These are phyloP conservation scores for Zoysia pacifica DNA, from an alignment of 176 grass and related monocot species.

Conservation along the genomic window DNA sequence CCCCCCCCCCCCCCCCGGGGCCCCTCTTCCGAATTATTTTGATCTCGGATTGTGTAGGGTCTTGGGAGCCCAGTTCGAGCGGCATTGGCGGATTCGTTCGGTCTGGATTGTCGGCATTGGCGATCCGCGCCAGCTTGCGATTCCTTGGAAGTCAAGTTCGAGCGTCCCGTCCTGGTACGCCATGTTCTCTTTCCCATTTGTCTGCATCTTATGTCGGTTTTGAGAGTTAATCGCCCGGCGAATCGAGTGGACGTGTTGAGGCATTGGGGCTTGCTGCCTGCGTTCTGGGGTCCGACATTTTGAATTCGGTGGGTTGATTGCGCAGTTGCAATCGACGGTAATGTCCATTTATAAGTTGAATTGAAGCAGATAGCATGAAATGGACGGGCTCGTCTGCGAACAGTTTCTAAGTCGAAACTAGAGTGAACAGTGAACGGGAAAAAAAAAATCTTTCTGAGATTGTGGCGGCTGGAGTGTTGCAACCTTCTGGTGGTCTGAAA, in stretches of 20 bases:
- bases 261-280: background rate
- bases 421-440: background rate
- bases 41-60: background rate
- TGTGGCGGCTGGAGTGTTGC: background rate
- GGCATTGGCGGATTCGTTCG: conserved; percentile 22
- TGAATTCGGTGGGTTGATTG: background rate
- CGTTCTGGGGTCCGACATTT: background rate
- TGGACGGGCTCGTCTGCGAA: background rate
- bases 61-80: background rate
- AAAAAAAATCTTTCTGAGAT: background rate
- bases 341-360: background rate
- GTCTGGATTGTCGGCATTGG: conserved; percentile 4
- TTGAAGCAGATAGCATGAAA: background rate
- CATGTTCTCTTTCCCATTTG: background rate
- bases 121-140: background rate
- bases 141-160: background rate
- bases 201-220: background rate
- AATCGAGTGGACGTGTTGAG: background rate
- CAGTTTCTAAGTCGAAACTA: background rate
- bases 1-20: no score
- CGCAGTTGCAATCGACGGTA: background rate
- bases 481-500: background rate
- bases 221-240: background rate
- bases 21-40: background rate
- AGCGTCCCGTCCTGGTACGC: background rate